Conservation (phyloP, 129 eudicot genomes). For the Sambucus nigra region DNA sequence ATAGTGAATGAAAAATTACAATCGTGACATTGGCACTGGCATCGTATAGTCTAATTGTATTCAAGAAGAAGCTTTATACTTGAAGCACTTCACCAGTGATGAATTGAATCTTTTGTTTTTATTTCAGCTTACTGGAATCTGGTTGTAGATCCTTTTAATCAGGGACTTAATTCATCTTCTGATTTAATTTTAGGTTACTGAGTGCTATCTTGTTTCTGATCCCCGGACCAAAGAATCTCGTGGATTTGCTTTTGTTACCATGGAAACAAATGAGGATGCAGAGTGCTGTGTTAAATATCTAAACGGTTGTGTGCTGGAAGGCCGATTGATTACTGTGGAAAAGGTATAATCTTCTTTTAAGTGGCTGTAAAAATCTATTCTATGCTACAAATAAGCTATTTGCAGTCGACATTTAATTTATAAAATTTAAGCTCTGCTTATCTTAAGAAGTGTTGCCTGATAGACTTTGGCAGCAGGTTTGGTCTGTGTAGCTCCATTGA, state of each 20-base stretch:
- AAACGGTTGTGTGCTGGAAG: slow-evolving; percentile 40
- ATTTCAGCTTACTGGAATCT: slow-evolving; percentile 19
- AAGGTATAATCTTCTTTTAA: slow-evolving; percentile 17
- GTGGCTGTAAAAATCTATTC: neutral
- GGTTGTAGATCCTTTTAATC: too few species aligned
- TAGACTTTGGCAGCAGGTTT: slow-evolving; percentile 38
- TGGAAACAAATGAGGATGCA: slow-evolving; percentile 35
- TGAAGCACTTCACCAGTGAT: neutral
- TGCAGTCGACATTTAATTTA: neutral
- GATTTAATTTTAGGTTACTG: slow-evolving; percentile 22
- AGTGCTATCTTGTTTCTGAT: slow-evolving; percentile 30
- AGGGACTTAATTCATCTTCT: too few species aligned
- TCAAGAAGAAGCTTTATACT: neutral
- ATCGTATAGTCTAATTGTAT: too few species aligned
- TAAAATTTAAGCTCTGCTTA: slow-evolving; percentile 1
- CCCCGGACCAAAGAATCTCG: slow-evolving; percentile 36
- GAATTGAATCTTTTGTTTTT: neutral
- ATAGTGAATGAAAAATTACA: too few species aligned
- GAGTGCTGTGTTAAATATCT: slow-evolving; percentile 31
- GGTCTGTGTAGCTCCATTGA: slow-evolving; percentile 36
- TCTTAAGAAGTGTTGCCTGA: slow-evolving; percentile 15
- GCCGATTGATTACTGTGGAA: slow-evolving; percentile 35
- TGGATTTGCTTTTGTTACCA: slow-evolving; percentile 38
- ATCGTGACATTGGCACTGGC: too few species aligned
- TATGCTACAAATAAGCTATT: neutral